phyloP scores from a whole-genome alignment of 192 early-diverging fungal genomes.

The Funneliformis mosseae region DNA sequence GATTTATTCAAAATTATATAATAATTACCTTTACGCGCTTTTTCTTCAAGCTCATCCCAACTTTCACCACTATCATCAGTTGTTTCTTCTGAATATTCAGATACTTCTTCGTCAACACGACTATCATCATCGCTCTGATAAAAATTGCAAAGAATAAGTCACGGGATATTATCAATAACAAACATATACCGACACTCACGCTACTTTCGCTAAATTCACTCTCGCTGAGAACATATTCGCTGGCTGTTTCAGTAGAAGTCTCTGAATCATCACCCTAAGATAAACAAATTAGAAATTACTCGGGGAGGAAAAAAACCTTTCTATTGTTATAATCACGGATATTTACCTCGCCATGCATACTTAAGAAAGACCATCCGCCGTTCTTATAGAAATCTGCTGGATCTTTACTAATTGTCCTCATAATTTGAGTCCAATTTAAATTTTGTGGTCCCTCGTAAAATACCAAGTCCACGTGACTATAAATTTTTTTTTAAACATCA shows the following conservation, averaged over 20 bases:
- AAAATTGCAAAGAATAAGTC: neutral
- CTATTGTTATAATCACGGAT: neutral
- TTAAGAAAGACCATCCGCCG: conserved; percentile 93
- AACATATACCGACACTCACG: conserved; percentile 35
- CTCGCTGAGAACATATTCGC: conserved; percentile 65
- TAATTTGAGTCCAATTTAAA: conserved; percentile 94
- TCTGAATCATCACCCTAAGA: conserved; percentile 54
- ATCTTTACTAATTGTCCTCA: conserved; percentile 96
- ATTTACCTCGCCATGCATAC: conserved; percentile 62
- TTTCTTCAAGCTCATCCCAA: conserved; percentile 83
- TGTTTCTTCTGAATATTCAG: conserved; percentile 54
- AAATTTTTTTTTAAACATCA: neutral
- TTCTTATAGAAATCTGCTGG: conserved; percentile 89
- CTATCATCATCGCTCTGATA: conserved; percentile 43
- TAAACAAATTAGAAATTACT: neutral
- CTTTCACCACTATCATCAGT: conserved; percentile 64
- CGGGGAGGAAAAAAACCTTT: neutral
- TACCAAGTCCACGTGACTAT: conserved; percentile 84
- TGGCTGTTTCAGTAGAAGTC: conserved; percentile 55
- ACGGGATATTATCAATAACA: neutral
- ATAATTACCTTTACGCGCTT: conserved; percentile 62
- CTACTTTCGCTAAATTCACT: conserved; percentile 56
- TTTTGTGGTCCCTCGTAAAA: conserved; percentile 94
- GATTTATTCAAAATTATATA: neutral
- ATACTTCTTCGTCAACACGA: conserved; percentile 59